Evolutionary conservation across 2,329 filamentous ascomycete genomes (phyloP).

Genomic region (Cryphonectria parasitica): DNA sequence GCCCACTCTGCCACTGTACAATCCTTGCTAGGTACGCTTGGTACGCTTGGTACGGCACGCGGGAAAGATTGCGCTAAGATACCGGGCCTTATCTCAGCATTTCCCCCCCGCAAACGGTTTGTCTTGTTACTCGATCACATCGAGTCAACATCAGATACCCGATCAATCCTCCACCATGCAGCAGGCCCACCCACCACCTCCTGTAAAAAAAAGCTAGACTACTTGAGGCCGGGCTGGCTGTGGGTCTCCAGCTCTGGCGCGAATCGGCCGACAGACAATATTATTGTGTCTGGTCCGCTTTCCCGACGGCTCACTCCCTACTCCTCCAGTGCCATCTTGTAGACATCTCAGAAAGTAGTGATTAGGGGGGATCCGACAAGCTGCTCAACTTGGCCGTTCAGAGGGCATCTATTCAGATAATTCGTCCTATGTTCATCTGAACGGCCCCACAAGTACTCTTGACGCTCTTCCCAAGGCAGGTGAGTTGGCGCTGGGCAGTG

Average conservation of each 20-base stretch:
- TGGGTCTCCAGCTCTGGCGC: not conserved
- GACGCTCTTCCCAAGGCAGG: not conserved
- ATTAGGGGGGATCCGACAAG: not conserved
- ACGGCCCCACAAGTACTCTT: not conserved
- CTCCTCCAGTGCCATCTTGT: not conserved
- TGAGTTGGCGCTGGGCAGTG: not conserved
- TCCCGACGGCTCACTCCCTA: not conserved
- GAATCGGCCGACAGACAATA: not conserved
- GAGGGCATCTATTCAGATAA: no score
- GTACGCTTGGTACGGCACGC: not conserved
- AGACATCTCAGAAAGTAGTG: not conserved
- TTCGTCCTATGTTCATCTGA: not conserved
- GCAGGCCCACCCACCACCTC: not conserved
- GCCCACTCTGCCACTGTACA: not conserved
- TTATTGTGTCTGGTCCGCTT: not conserved
- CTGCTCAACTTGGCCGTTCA: not conserved
- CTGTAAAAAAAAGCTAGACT: not conserved
- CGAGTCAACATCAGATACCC: constrained; percentile 42
- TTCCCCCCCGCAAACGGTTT: constrained; percentile 36
- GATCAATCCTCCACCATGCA: not conserved
- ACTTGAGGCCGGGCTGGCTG: not conserved
- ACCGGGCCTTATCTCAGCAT: constrained; percentile 26
- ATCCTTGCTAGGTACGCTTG: not conserved
- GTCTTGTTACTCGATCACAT: constrained; percentile 46
- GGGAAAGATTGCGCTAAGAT: constrained; percentile 14